phyloP scores from a whole-genome alignment of 176 grass and related monocot genomes.

The Canna indica region DNA sequence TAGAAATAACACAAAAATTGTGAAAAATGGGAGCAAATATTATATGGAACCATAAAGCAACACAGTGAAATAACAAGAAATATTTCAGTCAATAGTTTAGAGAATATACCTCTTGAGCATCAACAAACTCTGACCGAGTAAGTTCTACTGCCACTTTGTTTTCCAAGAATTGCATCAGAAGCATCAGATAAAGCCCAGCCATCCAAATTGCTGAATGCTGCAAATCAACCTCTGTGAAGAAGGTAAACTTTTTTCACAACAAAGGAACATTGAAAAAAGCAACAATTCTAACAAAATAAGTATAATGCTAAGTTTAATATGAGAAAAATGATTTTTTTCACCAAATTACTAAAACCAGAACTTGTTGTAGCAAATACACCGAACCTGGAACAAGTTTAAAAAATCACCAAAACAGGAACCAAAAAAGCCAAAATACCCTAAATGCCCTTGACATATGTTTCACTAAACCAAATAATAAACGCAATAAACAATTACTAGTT shows the following conservation, averaged over 20 bases:
- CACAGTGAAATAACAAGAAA: background rate
- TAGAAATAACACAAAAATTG: background rate
- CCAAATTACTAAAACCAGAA: no score
- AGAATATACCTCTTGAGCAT: constrained; percentile 75
- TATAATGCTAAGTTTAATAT: background rate
- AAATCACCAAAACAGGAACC: no score
- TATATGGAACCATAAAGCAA: background rate
- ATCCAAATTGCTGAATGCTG: constrained; percentile 76
- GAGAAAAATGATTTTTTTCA: background rate
- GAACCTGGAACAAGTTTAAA: no score
- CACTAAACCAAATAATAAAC: no score
- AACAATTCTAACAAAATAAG: background rate
- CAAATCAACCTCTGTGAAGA: constrained; percentile 69
- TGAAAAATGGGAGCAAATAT: background rate
- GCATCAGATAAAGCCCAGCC: constrained; percentile 74
- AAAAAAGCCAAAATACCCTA: no score
- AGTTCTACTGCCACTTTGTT: constrained; percentile 86
- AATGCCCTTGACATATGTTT: no score
- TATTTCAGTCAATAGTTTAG: background rate
- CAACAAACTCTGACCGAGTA: constrained; percentile 87
- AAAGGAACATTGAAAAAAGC: background rate
- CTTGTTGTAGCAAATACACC: no score
- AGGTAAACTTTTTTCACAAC: background rate
- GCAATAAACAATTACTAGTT: no score
- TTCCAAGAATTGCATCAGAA: constrained; percentile 88